Conservation (phyloP, 2,329 filamentous ascomycete genomes). For the Raffaelea albimanens region DNA sequence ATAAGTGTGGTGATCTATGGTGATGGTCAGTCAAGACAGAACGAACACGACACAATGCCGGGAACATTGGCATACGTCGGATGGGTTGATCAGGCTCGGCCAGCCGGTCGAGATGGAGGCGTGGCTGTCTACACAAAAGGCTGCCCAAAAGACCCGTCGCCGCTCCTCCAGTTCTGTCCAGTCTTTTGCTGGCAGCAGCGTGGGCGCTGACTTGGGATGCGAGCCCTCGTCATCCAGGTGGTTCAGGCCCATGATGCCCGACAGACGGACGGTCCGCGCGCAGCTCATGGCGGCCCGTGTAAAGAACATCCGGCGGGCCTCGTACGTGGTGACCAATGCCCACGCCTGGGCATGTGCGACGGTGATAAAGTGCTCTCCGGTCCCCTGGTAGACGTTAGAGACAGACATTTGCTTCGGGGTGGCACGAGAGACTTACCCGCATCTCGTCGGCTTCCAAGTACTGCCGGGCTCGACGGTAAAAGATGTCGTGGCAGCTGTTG, state of each 20-base stretch:
- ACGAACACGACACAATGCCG: too few species aligned
- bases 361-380: conserved; percentile 72
- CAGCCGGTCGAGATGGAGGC: conserved; percentile 84
- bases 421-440: conserved; percentile 37
- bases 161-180: conserved; percentile 74
- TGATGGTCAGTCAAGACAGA: neutral
- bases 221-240: conserved; percentile 56
- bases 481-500: conserved; percentile 59
- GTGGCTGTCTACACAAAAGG: conserved; percentile 75
- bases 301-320: conserved; percentile 79
- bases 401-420: neutral
- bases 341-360: conserved; percentile 75
- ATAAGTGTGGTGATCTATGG: conserved; percentile 64
- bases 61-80: conserved; percentile 43
- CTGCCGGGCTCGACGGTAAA: conserved; percentile 73
- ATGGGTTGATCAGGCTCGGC: conserved; percentile 70
- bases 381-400: conserved; percentile 33
- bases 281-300: conserved; percentile 77
- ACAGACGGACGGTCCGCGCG: conserved; percentile 59
- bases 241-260: conserved; percentile 79
- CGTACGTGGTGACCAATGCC: conserved; percentile 64
- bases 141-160: conserved; percentile 76
- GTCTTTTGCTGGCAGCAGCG: conserved; percentile 61
- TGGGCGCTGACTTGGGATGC: conserved; percentile 56
- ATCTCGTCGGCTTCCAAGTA: conserved; percentile 81